phyloP scores from a whole-genome alignment of 208 protist genomes.

The Leishmania guyanensis region DNA sequence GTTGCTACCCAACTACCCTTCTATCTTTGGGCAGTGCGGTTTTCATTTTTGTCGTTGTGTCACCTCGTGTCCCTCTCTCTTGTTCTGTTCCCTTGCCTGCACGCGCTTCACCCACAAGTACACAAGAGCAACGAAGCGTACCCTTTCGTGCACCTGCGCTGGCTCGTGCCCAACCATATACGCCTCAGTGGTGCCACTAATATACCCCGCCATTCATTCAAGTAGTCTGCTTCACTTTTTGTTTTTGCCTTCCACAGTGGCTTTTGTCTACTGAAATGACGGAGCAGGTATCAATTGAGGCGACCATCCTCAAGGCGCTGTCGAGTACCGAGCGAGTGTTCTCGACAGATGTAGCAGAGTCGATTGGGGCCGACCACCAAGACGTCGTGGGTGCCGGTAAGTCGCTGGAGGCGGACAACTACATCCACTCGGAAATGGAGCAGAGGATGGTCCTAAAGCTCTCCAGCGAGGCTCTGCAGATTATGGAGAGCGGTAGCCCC shows the following conservation, averaged over 20 bases:
- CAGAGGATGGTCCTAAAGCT: slow-evolving; percentile 70
- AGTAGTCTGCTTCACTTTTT: background rate
- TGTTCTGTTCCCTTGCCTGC: background rate
- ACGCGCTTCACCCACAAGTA: background rate
- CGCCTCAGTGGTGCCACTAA: background rate
- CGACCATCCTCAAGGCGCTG: slow-evolving; percentile 51
- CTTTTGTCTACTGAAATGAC: slow-evolving; percentile 11
- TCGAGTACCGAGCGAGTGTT: slow-evolving; percentile 34
- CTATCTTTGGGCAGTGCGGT: background rate
- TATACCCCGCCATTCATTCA: background rate
- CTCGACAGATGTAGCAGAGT: slow-evolving; percentile 62
- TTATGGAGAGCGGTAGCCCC: slow-evolving; percentile 85
- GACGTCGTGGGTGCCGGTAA: slow-evolving; percentile 91
- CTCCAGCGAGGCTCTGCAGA: slow-evolving; percentile 78
- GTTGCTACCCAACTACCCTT: background rate
- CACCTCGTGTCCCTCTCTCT: background rate
- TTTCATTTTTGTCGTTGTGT: background rate
- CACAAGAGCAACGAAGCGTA: background rate
- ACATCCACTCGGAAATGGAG: slow-evolving; percentile 67
- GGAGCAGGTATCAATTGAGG: slow-evolving; percentile 38
- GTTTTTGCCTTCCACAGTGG: background rate
- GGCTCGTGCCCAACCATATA: background rate
- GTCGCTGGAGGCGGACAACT: slow-evolving; percentile 83
- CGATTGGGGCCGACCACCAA: slow-evolving; percentile 77
- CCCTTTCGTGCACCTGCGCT: background rate